Conservation (phyloP, 495 filamentous ascomycete genomes). For the Aspergillus diversus region DNA sequence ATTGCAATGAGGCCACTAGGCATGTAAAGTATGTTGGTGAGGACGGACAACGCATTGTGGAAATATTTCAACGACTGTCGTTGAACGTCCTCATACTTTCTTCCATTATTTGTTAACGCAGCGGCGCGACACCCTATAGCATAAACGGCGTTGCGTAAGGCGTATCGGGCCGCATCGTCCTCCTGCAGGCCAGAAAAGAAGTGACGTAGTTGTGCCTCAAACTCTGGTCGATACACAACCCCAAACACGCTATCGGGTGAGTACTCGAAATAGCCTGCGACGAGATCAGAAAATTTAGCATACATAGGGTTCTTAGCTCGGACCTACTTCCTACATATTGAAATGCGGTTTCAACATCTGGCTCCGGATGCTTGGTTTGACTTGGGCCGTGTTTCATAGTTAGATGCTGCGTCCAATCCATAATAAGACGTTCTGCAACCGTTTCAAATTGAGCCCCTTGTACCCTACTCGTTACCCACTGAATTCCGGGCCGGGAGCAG, state of each 20-base stretch:
- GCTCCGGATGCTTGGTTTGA: neutral
- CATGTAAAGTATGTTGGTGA: neutral
- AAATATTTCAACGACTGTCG: neutral
- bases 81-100: neutral
- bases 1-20: neutral
- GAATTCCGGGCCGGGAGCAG: neutral
- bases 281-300: neutral
- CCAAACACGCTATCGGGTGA: neutral
- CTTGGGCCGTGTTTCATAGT: neutral
- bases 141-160: neutral
- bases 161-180: neutral
- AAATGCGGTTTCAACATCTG: neutral
- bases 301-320: accelerated
- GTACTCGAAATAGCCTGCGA: neutral
- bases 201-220: neutral
- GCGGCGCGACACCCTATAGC: neutral
- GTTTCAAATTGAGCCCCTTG: neutral
- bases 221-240: neutral
- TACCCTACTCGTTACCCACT: neutral
- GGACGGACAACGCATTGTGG: neutral
- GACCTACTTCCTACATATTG: neutral
- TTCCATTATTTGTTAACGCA: neutral
- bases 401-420: neutral
- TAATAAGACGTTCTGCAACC: neutral
- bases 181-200: neutral